Percentiles rank a stretch among this genome's conserved stretches.
Conservation (phyloP, 768 basidiomycete species). For the Amyloporia xantha region DNA sequence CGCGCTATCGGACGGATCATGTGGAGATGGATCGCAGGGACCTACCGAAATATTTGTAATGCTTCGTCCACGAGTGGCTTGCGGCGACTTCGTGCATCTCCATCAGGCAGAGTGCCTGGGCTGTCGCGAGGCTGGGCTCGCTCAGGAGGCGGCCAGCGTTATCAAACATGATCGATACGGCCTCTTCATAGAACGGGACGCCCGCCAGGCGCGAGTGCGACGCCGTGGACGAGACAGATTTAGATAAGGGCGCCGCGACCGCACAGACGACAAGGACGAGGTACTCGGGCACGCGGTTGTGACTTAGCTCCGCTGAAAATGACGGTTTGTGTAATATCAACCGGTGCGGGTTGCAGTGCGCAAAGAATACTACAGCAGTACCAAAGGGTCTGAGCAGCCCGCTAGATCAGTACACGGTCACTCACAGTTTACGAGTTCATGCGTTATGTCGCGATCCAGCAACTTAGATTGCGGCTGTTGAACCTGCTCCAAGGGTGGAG, state of each 20-base stretch:
- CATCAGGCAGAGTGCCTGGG: conserved; percentile 69
- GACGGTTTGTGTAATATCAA: conserved; percentile 75
- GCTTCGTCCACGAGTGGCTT: conserved; percentile 25
- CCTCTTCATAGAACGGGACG: conserved; percentile 45
- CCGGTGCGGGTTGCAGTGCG: conserved; percentile 73
- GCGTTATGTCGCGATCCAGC: conserved; percentile 55
- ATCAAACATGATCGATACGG: conserved; percentile 67
- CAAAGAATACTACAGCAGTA: conserved; percentile 69
- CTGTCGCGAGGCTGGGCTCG: conserved; percentile 61
- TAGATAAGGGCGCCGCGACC: conserved; percentile 70
- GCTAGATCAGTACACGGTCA: conserved; percentile 10
- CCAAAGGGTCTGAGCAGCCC: background rate
- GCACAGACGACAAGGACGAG: conserved; percentile 73
- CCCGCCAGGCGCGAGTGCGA: conserved; percentile 33
- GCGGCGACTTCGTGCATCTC: conserved; percentile 48
- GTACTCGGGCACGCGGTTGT: conserved; percentile 60
- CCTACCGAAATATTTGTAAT: conserved; percentile 42
- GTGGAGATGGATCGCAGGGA: conserved; percentile 3
- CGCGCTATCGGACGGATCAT: no score
- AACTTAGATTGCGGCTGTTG: conserved; percentile 23
- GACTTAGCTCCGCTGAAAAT: conserved; percentile 59
- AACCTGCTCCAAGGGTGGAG: background rate
- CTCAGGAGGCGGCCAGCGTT: conserved; percentile 53
- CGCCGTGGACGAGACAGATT: conserved; percentile 54
- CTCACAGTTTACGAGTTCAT: conserved; percentile 71